Evolutionary conservation across 1,284 basidiomycete species (phyloP), one percentile per base, ranked within the genome.

Genomic region (Chalciporus piperatoides): DNA sequence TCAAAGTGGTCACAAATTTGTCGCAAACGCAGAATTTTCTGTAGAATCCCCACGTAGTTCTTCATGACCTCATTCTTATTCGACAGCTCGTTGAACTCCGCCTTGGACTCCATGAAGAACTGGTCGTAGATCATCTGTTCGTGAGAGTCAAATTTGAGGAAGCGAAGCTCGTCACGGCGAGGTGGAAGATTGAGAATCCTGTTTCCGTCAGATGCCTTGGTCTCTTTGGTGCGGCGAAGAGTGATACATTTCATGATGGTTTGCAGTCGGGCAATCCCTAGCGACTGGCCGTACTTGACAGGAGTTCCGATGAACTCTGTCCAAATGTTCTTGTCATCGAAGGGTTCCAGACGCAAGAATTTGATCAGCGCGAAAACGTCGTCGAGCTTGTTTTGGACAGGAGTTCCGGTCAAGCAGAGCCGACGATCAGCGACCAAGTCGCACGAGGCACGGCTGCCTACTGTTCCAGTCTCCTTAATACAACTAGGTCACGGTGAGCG

Each of bases 1-100:
- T 95, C 92, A 58, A 85, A 90, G 70, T 99, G 95, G 65, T 97
- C 92, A 72, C 97, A 99, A 44, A 97, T 97, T 74, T 99, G 94
- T 35, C 97, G 88, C 33, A 99, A 79, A 8, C 92, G 89, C 46
- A 97, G 75, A 49, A 97, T 89, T 75, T 96, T 95, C 72, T 97
- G 95, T 56, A 99, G 71, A 59, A 99, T 97, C 46, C 94, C 93
- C 51, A 97, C 96, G 61, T 97, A 98, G 66, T 97, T 97, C 80
- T 95, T 95, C 84, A 92, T 92, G 44, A 97, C 86, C 67, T 95
- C 90, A 59, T 90, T 90, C 66, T 89, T 90, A 67, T 85, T 79
- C 49, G 87, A 82, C 54, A 98, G 77, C 64, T 92, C 86, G 56
- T 83, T 83, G 68, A 98, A 97, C 67, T 94, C 91, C 46, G 89